Evolutionary conservation across 352 stramenopile species (phyloP).

Genomic region (Achlya hypogyna): DNA sequence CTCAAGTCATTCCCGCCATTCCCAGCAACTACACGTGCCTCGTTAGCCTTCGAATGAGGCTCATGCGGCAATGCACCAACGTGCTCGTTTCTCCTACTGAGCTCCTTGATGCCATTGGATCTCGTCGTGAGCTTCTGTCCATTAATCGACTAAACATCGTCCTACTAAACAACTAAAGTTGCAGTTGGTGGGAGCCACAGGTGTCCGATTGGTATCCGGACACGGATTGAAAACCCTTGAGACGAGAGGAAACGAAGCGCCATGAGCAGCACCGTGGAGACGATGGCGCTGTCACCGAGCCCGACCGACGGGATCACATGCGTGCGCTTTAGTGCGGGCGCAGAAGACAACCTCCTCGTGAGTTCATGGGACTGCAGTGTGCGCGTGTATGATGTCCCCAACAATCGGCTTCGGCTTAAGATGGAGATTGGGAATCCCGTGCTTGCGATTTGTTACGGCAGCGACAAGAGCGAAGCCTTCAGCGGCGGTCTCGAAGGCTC

Average conservation of each 20-base stretch:
- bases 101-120: too few relatives aligned
- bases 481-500: slow-evolving; percentile 59
- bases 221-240: not conserved
- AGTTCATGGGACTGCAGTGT: slow-evolving; percentile 69
- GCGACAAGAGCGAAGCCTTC: slow-evolving; percentile 55
- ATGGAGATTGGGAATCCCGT: slow-evolving; percentile 66
- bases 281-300: slow-evolving; percentile 54
- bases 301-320: slow-evolving; percentile 77
- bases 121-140: too few relatives aligned
- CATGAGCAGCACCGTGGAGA: slow-evolving; percentile 23
- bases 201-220: not conserved
- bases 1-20: too few relatives aligned
- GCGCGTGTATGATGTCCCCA: slow-evolving; percentile 50
- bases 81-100: too few relatives aligned
- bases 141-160: too few relatives aligned
- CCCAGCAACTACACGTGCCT: too few relatives aligned
- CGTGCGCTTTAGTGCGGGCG: slow-evolving; percentile 56
- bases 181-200: too few relatives aligned
- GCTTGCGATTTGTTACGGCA: slow-evolving; percentile 55
- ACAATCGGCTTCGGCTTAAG: slow-evolving; percentile 35
- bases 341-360: slow-evolving; percentile 46
- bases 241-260: not conserved
- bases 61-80: too few relatives aligned
- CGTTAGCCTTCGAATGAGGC: too few relatives aligned
- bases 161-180: too few relatives aligned